Base-by-base conservation (phyloP, 257 asterid species). In the Ocimum tenuiflorum region DNA sequence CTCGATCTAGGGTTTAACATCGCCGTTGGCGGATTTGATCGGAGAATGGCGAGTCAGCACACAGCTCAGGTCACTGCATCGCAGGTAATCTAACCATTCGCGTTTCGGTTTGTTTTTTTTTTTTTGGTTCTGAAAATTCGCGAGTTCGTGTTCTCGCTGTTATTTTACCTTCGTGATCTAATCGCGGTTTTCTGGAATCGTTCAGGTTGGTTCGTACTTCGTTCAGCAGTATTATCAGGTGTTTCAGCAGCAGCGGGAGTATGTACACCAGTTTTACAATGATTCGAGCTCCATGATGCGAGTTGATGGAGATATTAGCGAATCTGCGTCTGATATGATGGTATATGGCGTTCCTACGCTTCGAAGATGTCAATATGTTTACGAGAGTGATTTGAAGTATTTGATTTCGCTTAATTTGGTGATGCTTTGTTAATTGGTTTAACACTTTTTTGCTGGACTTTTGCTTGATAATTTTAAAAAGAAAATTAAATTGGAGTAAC, bases 181-280 rank as follows among this genome's bases (percentile, higher is more conserved):
- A 18, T 23, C 6, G 39, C 4, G 35, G 5, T 42, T 77, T 50
- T 77, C 47, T 2, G 50, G 35, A 27, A 47, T 3, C 17, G 18
- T 20, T 33, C 56, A 83, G 99, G 95, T 94, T 23, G 99, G 97
- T 39, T 80, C 96, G 10, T 88, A 82, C 70, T 90, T 94, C 78
- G 96, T 88, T 67, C 83, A 81, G 75, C 97, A 90, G 58, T 94
- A 90, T 38, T 94, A 94, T 56, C 86, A 81, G 68, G 78, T 88
- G 66, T 88, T 89, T 67, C 88, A 79, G 53, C 83, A 86, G 76
- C 87, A 82, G 47, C 85, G 88, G 48, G 91, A 84, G 18, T 73
- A 15, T 56, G 79, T 88, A 65, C 85, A 83, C 76, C 96, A 81
- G 78, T 94, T 94, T 79, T 94, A 94, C 76, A 81, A 78, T 7